Evolutionary conservation across 129 eudicot species (phyloP), one percentile per base, ranked within the genome.

Genomic region (Arctium minus): DNA sequence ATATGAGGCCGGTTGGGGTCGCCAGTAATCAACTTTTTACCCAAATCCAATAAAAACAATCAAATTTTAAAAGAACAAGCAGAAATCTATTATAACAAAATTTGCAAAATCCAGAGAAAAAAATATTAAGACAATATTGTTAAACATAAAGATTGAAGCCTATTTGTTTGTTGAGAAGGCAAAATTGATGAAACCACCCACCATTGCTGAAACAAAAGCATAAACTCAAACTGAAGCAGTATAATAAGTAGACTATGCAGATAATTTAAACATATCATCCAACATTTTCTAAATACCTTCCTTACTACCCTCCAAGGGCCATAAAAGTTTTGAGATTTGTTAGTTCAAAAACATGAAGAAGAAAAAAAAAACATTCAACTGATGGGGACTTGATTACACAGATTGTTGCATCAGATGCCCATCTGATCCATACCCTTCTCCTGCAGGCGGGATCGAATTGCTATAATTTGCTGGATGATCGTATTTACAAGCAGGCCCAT

Each of bases 401-500:
- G 86, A 50, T 33, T 89, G 88, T 82, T 81, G 84, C 39, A 84
- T 73, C 70, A 64, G 71, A 75, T 81, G 86, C 81, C 76, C 80
- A 85, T 78, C 89, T 69, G 85, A 82, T 73, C 80, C 75, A 50
- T 88, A 80, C 72, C 81, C 75, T 64, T 84, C 75, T 76, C 84
- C 79, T 22, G 86, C 73, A 22, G 88, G 30, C 68, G 68, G 67
- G 11, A 67, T 67, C 42, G 87, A 78, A 77, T 73, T 80, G 82
- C 80, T 78, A 84, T 84, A 80, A 53, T 86, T 86, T 80, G 79
- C 90, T 27, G 97, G 93, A 85, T 92, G 97, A 79, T 95, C 92
- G 50, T 89, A 92, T 77, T 89, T 91, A 86, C 99, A 92, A 69
- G 93, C 90, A 75, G 97, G 97, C 85, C 98, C 98, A 35, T 73